Percentiles rank a stretch among this genome's conserved stretches.
Conservation (phyloP, 768 basidiomycete genomes). For the Mycena rebaudengoi region DNA sequence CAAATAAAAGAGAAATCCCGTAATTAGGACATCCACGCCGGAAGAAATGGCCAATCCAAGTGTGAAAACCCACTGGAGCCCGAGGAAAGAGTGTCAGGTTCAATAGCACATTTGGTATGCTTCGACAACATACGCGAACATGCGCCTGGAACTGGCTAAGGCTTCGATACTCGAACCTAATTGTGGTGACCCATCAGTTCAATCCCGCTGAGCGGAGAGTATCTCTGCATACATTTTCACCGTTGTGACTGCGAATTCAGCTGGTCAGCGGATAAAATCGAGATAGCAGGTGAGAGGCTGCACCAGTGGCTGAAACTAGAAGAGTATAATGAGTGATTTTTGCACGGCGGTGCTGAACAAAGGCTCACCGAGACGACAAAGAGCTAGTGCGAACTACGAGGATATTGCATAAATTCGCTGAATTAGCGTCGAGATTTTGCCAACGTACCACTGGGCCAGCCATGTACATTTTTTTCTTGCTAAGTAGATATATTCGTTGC, state of each 20-base stretch:
- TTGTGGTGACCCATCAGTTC: not conserved
- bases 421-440: no score
- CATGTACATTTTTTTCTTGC: conserved; percentile 33
- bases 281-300: not conserved
- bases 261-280: not conserved
- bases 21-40: conserved; percentile 49
- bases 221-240: conserved; percentile 35
- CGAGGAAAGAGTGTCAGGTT: not conserved
- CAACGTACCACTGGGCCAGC: conserved; percentile 30
- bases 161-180: conserved; percentile 32
- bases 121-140: conserved; percentile 25
- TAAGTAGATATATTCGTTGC: conserved; percentile 43
- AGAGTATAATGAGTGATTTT: not conserved
- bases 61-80: conserved; percentile 58
- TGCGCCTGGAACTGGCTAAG: conserved; percentile 27
- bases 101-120: not conserved
- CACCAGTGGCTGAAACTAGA: conserved; percentile 30
- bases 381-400: conserved; percentile 26
- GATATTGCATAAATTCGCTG: not conserved
- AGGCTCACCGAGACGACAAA: conserved; percentile 31
- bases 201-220: not conserved
- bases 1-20: conserved; percentile 43
- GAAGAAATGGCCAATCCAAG: conserved; percentile 51
- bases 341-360: not conserved
- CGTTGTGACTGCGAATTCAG: conserved; percentile 34